Percentiles rank a stretch among this genome's conserved stretches.
phyloP scores from a whole-genome alignment of 116 monocot species.

The Cymodocea nodosa region DNA sequence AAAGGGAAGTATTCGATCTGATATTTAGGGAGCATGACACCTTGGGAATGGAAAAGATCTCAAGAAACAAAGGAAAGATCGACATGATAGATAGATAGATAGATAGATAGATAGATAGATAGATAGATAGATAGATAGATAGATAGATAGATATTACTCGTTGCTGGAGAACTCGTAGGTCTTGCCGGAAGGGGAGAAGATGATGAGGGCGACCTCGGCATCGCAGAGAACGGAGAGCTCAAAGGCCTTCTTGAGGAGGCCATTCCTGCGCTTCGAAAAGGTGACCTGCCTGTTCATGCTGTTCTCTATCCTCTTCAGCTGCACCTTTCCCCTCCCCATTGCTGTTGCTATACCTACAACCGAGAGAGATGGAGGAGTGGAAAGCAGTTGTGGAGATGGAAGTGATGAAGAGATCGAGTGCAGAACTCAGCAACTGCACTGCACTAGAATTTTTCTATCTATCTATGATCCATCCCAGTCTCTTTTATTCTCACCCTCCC shows the following conservation, averaged over 20 bases:
- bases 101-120: too few relatives aligned
- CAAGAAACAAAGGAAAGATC: too few relatives aligned
- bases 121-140: background rate
- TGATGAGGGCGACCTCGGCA: slow-evolving; percentile 11
- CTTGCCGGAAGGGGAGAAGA: slow-evolving; percentile 7
- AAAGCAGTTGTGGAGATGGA: too few relatives aligned
- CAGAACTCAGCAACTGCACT: too few relatives aligned
- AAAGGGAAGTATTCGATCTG: background rate
- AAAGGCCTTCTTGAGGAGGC: slow-evolving; percentile 8
- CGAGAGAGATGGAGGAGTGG: background rate
- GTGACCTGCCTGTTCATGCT: slow-evolving; percentile 13
- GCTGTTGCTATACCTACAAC: background rate
- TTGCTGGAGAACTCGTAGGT: slow-evolving; percentile 11
- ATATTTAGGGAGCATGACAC: too few relatives aligned
- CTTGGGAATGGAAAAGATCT: too few relatives aligned
- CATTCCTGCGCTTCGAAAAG: slow-evolving; percentile 10
- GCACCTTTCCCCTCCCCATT: slow-evolving; percentile 11
- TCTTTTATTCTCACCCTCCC: background rate
- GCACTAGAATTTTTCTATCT: background rate
- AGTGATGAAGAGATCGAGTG: background rate
- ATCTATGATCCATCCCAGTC: background rate
- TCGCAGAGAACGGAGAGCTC: slow-evolving; percentile 13
- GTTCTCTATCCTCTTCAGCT: slow-evolving; percentile 13
- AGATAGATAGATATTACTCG: background rate
- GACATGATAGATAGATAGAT: too few relatives aligned